Conservation (phyloP, 2,329 filamentous ascomycete genomes). For the Pleomassaria siparia region DNA sequence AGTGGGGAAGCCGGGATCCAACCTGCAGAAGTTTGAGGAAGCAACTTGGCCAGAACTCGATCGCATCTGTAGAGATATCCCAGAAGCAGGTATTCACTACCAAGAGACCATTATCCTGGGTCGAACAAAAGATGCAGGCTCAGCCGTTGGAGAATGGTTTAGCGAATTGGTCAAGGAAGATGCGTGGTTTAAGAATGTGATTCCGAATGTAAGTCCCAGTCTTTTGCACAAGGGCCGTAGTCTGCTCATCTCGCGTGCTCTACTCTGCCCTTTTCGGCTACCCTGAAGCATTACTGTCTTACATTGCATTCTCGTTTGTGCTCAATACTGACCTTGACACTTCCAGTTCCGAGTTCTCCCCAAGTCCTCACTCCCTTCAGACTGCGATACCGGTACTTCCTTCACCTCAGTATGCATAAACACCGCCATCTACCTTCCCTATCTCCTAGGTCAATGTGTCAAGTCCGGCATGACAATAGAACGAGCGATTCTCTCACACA, state of each 20-base stretch:
- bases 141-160: conserved; percentile 60
- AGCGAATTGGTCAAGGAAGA: conserved; percentile 66
- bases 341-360: conserved; percentile 62
- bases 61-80: conserved; percentile 58
- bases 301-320: too few relatives aligned
- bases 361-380: conserved; percentile 58
- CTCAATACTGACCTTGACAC: background rate
- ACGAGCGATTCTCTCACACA: conserved; percentile 58
- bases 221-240: background rate
- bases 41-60: conserved; percentile 50
- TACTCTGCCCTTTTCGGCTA: background rate
- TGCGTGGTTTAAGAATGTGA: conserved; percentile 72
- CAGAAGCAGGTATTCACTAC: conserved; percentile 79
- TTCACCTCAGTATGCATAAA: conserved; percentile 93
- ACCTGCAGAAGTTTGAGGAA: conserved; percentile 44
- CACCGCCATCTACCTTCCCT: conserved; percentile 82
- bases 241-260: background rate
- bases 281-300: too few relatives aligned
- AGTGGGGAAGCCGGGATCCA: conserved; percentile 45
- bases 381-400: conserved; percentile 69
- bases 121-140: conserved; percentile 64
- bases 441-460: conserved; percentile 78
- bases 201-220: conserved; percentile 61
- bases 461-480: conserved; percentile 66
- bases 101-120: conserved; percentile 62